A percentile compares a stretch with the other conserved stretches of the same genome.
Conservation (phyloP, 2,329 filamentous ascomycete species). For the Stemphylium vesicarium region DNA sequence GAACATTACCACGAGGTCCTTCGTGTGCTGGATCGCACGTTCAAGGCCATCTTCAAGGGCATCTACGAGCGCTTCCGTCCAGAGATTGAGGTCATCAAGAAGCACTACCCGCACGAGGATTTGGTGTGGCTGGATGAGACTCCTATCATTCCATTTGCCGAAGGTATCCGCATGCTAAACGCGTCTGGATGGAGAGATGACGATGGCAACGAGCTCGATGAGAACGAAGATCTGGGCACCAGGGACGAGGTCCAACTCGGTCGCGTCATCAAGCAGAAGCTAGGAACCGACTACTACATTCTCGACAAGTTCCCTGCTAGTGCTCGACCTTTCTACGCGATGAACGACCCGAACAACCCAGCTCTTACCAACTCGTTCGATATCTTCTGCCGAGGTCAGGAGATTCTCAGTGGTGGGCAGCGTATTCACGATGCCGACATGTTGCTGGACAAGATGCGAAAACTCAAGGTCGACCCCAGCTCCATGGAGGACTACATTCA, state of each 20-base stretch:
- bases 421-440: constrained; percentile 83
- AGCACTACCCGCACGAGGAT: constrained; percentile 85
- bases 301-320: constrained; percentile 89
- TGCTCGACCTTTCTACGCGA: constrained; percentile 89
- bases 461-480: constrained; percentile 76
- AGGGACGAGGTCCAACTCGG: constrained; percentile 87
- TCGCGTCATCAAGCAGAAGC: constrained; percentile 83
- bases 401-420: constrained; percentile 90
- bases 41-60: constrained; percentile 79
- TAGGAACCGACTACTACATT: constrained; percentile 88
- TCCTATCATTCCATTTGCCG: constrained; percentile 77
- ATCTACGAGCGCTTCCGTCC: constrained; percentile 71
- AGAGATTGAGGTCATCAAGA: constrained; percentile 80
- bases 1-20: constrained; percentile 90
- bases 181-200: constrained; percentile 79
- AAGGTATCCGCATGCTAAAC: constrained; percentile 81
- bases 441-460: constrained; percentile 78
- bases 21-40: constrained; percentile 74
- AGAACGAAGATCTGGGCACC: constrained; percentile 82
- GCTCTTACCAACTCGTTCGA: constrained; percentile 90
- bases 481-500: constrained; percentile 90
- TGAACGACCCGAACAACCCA: constrained; percentile 76
- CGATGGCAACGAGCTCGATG: constrained; percentile 71
- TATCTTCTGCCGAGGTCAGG: constrained; percentile 91
- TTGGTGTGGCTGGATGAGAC: constrained; percentile 88